A percentile compares a stretch with the other conserved stretches of the same genome.
Conservation (phyloP, 495 filamentous ascomycete genomes). For the Podospora comata region DNA sequence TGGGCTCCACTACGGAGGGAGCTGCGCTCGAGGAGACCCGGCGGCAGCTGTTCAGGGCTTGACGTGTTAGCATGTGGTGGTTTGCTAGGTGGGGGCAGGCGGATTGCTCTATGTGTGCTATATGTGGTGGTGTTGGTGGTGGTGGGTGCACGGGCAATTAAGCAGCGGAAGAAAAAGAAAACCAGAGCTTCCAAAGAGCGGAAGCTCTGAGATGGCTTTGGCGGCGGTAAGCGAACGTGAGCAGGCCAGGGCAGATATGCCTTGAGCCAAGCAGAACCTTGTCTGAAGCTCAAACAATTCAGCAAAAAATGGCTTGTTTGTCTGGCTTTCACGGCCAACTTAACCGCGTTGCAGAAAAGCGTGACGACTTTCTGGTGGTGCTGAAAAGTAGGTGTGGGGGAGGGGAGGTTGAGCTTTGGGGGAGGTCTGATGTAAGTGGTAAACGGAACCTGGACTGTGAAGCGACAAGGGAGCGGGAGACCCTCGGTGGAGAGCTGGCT, state of each 20-base stretch:
- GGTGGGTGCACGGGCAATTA: background rate
- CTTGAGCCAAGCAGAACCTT: no score
- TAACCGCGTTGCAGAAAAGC: background rate
- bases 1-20: constrained; percentile 28
- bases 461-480: background rate
- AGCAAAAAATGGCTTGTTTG: background rate
- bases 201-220: constrained; percentile 1
- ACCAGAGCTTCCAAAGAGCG: background rate
- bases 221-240: background rate
- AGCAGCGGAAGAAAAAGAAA: background rate
- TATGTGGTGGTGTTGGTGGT: background rate
- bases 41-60: constrained; percentile 33
- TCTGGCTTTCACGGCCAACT: background rate
- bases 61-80: constrained; percentile 37
- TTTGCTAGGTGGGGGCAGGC: constrained; percentile 20
- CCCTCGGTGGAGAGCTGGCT: background rate
- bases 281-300: no score
- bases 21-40: constrained; percentile 37
- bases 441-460: no score
- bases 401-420: background rate
- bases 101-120: background rate
- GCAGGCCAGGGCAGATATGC: background rate
- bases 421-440: constrained; percentile 8
- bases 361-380: background rate
- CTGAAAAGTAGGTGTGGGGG: background rate